These are phyloP conservation scores for Trebouxia sp. DNA, from an alignment of 139 green algal species.

Conservation along the genomic window DNA sequence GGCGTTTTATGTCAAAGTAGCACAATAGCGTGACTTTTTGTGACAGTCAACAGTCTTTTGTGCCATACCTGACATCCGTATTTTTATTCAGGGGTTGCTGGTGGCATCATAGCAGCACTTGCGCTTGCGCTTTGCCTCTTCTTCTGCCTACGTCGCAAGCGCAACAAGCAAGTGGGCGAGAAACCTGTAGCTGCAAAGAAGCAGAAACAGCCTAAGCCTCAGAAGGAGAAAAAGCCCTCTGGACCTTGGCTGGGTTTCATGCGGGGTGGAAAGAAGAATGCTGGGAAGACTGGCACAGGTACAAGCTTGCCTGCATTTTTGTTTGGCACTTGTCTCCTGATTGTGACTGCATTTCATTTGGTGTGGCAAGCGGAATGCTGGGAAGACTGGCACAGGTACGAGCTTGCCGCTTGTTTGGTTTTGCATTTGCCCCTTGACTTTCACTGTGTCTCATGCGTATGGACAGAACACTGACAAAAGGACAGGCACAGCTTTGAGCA, in stretches of 20 bases:
- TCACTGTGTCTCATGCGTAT: too few species aligned
- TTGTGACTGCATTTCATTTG: too few species aligned
- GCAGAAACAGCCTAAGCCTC: not conserved
- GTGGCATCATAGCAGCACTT: not conserved
- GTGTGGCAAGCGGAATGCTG: too few species aligned
- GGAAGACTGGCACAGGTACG: too few species aligned
- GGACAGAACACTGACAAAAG: too few species aligned
- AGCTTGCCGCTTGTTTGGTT: too few species aligned
- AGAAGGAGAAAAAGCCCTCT: slow-evolving; percentile 8
- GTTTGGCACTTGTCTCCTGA: too few species aligned
- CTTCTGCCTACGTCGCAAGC: slow-evolving; percentile 10
- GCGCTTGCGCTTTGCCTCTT: not conserved
- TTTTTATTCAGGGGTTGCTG: not conserved
- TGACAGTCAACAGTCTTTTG: too few species aligned
- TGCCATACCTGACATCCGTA: not conserved
- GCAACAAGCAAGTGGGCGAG: slow-evolving; percentile 20
- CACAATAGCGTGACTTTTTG: too few species aligned
- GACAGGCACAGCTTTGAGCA: too few species aligned
- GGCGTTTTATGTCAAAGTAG: not conserved
- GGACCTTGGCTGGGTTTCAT: not conserved
- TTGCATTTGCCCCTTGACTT: too few species aligned
- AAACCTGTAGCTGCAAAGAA: not conserved
- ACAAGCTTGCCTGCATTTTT: too few species aligned
- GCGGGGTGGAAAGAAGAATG: not conserved
- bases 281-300: not conserved